Evolutionary conservation across 192 early-diverging fungal species (phyloP).

Genomic region (Coemansia guatemalensis): DNA sequence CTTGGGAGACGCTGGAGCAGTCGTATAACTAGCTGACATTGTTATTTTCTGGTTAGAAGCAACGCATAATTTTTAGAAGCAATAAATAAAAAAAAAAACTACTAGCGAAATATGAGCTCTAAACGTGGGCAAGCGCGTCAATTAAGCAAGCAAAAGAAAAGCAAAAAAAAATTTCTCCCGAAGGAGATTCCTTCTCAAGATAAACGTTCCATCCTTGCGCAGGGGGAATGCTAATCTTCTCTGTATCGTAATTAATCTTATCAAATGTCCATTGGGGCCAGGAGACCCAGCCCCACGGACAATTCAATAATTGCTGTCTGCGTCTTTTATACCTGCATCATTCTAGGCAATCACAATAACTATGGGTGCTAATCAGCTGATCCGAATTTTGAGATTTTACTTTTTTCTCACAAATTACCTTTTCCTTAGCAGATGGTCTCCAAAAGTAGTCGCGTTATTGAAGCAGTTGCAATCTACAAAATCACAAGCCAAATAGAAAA

Average conservation of each 20-base stretch:
- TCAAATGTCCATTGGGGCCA: constrained; percentile 35
- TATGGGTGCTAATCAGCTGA: neutral
- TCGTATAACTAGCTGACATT: neutral
- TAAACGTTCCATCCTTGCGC: constrained; percentile 46
- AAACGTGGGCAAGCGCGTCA: too few species aligned
- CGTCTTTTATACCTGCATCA: neutral
- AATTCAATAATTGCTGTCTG: neutral
- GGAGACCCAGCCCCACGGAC: neutral
- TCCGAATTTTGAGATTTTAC: neutral
- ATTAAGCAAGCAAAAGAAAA: neutral
- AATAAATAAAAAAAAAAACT: constrained; percentile 2
- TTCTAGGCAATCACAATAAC: neutral
- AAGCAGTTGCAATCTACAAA: too few species aligned
- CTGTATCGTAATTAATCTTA: constrained; percentile 50
- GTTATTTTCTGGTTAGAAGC: too few species aligned
- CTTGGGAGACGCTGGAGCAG: neutral
- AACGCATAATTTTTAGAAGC: neutral
- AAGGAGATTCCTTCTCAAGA: constrained; percentile 44
- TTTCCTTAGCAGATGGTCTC: too few species aligned
- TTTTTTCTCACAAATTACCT: too few species aligned
- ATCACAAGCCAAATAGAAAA: neutral
- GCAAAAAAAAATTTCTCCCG: constrained; percentile 9
- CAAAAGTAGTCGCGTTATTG: too few species aligned
- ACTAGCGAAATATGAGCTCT: too few species aligned
- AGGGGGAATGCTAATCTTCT: constrained; percentile 48